Evolutionary conservation across 2,329 filamentous ascomycete species (phyloP).

Genomic region (Trichophyton benhamiae): DNA sequence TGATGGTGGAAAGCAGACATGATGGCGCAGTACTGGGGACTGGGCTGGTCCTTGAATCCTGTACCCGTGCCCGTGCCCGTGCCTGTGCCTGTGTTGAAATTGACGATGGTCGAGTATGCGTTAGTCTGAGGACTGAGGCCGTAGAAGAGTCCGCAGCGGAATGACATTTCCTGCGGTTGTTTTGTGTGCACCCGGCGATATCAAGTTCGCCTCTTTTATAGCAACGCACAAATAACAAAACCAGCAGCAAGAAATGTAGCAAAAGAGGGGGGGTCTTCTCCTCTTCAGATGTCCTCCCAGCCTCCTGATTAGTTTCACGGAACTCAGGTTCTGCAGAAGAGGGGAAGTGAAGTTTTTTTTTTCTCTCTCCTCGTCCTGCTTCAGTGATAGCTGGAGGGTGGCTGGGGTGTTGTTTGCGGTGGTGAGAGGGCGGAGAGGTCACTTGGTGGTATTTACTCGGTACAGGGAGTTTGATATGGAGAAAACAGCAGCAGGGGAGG

Average conservation of each 20-base stretch:
- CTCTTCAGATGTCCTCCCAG: neutral
- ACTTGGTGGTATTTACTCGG: neutral
- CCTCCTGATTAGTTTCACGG: neutral
- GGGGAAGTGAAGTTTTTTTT: neutral
- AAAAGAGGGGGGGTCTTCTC: neutral
- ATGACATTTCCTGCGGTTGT: neutral
- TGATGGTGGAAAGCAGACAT: slow-evolving; percentile 2
- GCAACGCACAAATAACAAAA: neutral
- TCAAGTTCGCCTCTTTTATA: neutral
- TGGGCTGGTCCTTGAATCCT: neutral
- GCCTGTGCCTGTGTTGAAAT: neutral
- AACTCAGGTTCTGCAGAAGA: neutral
- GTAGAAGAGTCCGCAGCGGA: slow-evolving; percentile 1
- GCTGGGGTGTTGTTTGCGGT: neutral
- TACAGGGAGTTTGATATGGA: neutral
- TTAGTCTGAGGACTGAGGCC: slow-evolving; percentile 1
- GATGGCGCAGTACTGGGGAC: neutral
- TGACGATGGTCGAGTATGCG: slow-evolving; percentile 2
- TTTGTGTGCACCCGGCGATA: neutral
- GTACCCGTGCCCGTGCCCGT: neutral
- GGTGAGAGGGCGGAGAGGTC: neutral
- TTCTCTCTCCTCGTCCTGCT: neutral
- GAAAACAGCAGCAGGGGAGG: too few species aligned
- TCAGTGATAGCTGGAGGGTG: neutral
- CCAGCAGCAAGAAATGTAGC: neutral